Percentiles rank a stretch among this genome's conserved stretches.
Evolutionary conservation across 805 yeast species (phyloP).

Genomic region (Sungouiella blattae): DNA sequence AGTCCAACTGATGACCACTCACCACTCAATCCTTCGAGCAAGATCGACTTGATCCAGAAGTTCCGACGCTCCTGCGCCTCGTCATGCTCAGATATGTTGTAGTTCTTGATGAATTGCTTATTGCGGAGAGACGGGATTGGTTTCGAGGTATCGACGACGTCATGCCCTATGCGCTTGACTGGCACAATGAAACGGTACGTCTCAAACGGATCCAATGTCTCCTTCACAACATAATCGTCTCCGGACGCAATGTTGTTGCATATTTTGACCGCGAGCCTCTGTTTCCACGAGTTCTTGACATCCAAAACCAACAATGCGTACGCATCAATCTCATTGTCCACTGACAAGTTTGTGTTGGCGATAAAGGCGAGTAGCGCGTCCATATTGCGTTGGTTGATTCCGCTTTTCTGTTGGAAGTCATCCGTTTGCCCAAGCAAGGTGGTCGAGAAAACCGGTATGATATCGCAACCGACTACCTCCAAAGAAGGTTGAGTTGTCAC

Average conservation of each 20-base stretch:
- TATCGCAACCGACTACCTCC: slow-evolving; percentile 72
- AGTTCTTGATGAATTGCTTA: slow-evolving; percentile 65
- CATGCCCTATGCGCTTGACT: slow-evolving; percentile 49
- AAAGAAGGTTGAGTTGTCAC: slow-evolving; percentile 70
- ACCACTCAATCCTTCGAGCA: slow-evolving; percentile 60
- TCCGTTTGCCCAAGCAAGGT: slow-evolving; percentile 18
- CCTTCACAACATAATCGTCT: slow-evolving; percentile 14
- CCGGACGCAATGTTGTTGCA: slow-evolving; percentile 26
- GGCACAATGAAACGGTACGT: slow-evolving; percentile 67
- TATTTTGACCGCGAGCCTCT: slow-evolving; percentile 35
- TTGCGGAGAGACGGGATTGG: slow-evolving; percentile 70
- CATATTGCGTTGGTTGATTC: slow-evolving; percentile 13
- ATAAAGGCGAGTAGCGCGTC: slow-evolving; percentile 28
- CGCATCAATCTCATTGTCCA: slow-evolving; percentile 37
- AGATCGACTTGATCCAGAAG: slow-evolving; percentile 78
- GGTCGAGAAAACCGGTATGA: slow-evolving; percentile 50
- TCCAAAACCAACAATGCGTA: slow-evolving; percentile 70
- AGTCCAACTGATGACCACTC: slow-evolving; percentile 49
- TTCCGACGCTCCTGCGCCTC: slow-evolving; percentile 52
- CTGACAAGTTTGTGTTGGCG: slow-evolving; percentile 17
- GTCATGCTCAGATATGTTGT: slow-evolving; percentile 53
- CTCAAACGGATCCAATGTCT: slow-evolving; percentile 25
- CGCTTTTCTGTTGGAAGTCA: background rate
- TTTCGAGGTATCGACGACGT: slow-evolving; percentile 39
- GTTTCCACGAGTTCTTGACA: slow-evolving; percentile 77